phyloP scores from a whole-genome alignment of 129 eudicot genomes.

The Escallonia rubra region DNA sequence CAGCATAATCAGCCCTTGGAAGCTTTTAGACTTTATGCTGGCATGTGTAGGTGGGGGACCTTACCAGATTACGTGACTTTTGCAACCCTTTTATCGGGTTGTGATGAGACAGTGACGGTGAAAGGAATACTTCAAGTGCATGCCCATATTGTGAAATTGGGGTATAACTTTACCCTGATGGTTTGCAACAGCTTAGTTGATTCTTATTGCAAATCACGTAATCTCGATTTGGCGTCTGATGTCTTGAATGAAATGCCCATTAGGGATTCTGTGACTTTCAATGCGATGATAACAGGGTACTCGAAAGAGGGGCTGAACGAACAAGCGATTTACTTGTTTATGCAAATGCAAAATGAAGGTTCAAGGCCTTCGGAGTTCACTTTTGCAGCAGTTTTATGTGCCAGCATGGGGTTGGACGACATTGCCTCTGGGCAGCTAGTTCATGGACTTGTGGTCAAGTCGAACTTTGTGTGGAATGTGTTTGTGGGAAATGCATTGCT shows the following conservation, averaged over 20 bases:
- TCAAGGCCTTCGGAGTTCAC: slow-evolving; percentile 69
- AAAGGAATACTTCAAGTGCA: slow-evolving; percentile 54
- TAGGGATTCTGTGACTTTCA: slow-evolving; percentile 65
- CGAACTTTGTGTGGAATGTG: slow-evolving; percentile 50
- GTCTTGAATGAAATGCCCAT: slow-evolving; percentile 45
- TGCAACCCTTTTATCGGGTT: slow-evolving; percentile 63
- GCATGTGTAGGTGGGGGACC: slow-evolving; percentile 57
- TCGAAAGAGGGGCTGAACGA: slow-evolving; percentile 39
- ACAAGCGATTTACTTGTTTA: slow-evolving; percentile 46
- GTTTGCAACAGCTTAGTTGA: slow-evolving; percentile 78
- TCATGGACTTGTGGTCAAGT: slow-evolving; percentile 58
- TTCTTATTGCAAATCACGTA: slow-evolving; percentile 65
- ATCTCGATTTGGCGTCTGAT: slow-evolving; percentile 40
- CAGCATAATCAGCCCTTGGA: slow-evolving; percentile 34
- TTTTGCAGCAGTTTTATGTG: slow-evolving; percentile 71
- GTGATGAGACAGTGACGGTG: slow-evolving; percentile 36
- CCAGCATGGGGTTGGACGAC: slow-evolving; percentile 44
- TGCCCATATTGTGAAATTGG: slow-evolving; percentile 57
- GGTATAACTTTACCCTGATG: slow-evolving; percentile 33
- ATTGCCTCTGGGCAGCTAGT: slow-evolving; percentile 49
- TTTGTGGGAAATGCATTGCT: slow-evolving; percentile 75
- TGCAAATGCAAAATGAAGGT: slow-evolving; percentile 49
- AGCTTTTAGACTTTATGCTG: slow-evolving; percentile 56
- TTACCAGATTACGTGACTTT: slow-evolving; percentile 64
- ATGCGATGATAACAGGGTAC: slow-evolving; percentile 60